A percentile compares a stretch with the other conserved stretches of the same genome.
These are phyloP conservation scores for Phytophthora sp. DNA, from an alignment of 352 stramenopile genomes.

Conservation along the genomic window DNA sequence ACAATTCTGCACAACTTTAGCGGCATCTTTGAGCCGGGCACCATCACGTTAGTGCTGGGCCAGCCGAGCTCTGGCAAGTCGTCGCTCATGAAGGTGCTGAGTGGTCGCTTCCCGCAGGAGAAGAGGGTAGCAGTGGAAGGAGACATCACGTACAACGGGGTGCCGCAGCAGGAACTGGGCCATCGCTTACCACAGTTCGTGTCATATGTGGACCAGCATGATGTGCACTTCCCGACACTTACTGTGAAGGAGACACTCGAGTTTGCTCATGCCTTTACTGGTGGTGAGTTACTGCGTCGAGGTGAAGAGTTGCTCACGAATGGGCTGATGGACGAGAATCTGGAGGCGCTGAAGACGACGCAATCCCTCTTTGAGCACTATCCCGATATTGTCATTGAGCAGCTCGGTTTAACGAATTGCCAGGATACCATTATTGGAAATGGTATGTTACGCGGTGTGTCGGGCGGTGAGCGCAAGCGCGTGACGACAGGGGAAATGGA, in stretches of 20 bases:
- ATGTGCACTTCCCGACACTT: conserved; percentile 87
- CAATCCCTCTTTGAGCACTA: conserved; percentile 30
- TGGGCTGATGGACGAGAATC: neutral
- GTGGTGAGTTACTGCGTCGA: conserved; percentile 11
- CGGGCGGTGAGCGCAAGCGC: conserved; percentile 59
- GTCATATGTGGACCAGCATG: conserved; percentile 56
- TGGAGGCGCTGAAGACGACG: neutral
- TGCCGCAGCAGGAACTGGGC: neutral
- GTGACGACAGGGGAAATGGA: conserved; percentile 86
- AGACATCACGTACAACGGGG: conserved; percentile 28
- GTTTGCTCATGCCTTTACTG: conserved; percentile 28
- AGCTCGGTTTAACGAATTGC: conserved; percentile 49
- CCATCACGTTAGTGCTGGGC: conserved; percentile 43
- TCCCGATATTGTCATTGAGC: conserved; percentile 39
- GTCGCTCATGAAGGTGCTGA: conserved; percentile 46
- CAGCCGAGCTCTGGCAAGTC: conserved; percentile 37
- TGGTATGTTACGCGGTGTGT: conserved; percentile 55
- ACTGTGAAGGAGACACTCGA: conserved; percentile 60
- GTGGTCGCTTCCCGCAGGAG: conserved; percentile 43
- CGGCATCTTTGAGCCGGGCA: conserved; percentile 30
- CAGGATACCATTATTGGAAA: conserved; percentile 73
- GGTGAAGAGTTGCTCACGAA: neutral
- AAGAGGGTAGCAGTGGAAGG: conserved; percentile 40
- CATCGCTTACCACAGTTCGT: conserved; percentile 43
- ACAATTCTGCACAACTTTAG: conserved; percentile 41